Evolutionary conservation across 108 stramenopile genomes (phyloP).

Genomic region (Skeletonema potamos): DNA sequence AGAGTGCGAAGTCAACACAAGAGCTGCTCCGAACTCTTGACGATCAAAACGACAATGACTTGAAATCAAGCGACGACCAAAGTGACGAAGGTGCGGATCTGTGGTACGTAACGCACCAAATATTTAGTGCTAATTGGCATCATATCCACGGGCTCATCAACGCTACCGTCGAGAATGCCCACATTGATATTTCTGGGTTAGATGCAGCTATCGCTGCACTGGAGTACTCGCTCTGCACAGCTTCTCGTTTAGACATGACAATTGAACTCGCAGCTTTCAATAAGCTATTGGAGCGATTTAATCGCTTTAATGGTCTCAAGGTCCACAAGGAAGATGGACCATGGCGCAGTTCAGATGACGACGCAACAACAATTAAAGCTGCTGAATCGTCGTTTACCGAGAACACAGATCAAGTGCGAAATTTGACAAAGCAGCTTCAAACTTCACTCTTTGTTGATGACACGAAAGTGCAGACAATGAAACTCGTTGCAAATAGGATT

Average conservation of each 20-base stretch:
- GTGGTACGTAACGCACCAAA: constrained; percentile 46
- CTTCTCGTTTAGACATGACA: constrained; percentile 82
- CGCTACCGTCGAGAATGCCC: constrained; percentile 65
- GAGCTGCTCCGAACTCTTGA: constrained; percentile 76
- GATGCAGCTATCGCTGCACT: constrained; percentile 73
- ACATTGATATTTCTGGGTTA: constrained; percentile 69
- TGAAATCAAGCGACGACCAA: constrained; percentile 50
- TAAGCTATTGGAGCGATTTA: constrained; percentile 70
- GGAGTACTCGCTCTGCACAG: constrained; percentile 70
- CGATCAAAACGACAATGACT: constrained; percentile 53
- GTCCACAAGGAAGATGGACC: constrained; percentile 8
- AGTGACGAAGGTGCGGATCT: constrained; percentile 20
- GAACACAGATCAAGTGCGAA: constrained; percentile 52
- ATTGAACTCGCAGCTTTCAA: constrained; percentile 72
- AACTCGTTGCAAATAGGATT: constrained; percentile 65
- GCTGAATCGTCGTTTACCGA: constrained; percentile 20
- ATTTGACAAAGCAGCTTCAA: constrained; percentile 60
- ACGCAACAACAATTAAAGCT: neutral
- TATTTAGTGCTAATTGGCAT: constrained; percentile 68
- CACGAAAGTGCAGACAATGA: constrained; percentile 52
- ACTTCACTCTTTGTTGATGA: constrained; percentile 50
- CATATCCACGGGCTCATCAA: constrained; percentile 80
- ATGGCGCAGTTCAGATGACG: neutral
- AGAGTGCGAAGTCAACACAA: constrained; percentile 67
- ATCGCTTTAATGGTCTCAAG: constrained; percentile 59